phyloP scores from a whole-genome alignment of 2,329 filamentous ascomycete genomes.

The Epichloe festucae region DNA sequence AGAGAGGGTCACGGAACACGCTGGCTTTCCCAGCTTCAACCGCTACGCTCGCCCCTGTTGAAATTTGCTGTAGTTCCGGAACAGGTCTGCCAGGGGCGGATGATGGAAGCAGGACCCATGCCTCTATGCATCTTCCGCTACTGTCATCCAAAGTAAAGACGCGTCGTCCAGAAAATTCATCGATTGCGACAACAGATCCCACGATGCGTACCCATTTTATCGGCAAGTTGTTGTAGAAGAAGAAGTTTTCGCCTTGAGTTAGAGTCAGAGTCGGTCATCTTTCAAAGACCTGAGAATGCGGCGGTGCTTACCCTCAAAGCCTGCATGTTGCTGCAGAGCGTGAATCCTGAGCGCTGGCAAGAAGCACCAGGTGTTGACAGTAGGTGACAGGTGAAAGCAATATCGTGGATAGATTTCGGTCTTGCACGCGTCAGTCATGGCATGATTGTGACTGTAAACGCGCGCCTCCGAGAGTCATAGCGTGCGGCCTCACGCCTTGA shows the following conservation, averaged over 20 bases:
- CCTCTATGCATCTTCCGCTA: conserved; percentile 45
- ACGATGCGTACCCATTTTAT: conserved; percentile 62
- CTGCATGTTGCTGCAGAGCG: conserved; percentile 30
- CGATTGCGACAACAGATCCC: conserved; percentile 54
- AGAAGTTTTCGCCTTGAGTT: conserved; percentile 36
- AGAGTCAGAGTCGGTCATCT: not conserved
- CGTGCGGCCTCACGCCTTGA: not conserved
- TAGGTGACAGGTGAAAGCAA: conserved; percentile 50
- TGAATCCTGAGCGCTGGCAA: conserved; percentile 38
- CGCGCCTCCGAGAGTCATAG: not conserved
- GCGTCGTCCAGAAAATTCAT: conserved; percentile 33
- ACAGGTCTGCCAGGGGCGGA: not conserved
- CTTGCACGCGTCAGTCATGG: conserved; percentile 33
- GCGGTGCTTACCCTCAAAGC: conserved; percentile 37
- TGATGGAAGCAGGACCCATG: conserved; percentile 8
- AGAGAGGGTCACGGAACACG: not conserved
- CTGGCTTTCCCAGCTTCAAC: not conserved
- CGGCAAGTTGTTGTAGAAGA: conserved; percentile 61
- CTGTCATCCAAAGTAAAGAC: conserved; percentile 53
- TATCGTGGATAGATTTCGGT: conserved; percentile 44
- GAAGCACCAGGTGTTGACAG: conserved; percentile 46
- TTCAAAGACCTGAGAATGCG: not conserved
- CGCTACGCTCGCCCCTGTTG: not conserved
- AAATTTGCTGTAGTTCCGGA: not conserved
- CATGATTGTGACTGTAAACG: conserved; percentile 21